A percentile compares a stretch with the other conserved stretches of the same genome.
These are phyloP conservation scores for Silene uniflora DNA, from an alignment of 148 eudicot genomes.

Conservation along the genomic window DNA sequence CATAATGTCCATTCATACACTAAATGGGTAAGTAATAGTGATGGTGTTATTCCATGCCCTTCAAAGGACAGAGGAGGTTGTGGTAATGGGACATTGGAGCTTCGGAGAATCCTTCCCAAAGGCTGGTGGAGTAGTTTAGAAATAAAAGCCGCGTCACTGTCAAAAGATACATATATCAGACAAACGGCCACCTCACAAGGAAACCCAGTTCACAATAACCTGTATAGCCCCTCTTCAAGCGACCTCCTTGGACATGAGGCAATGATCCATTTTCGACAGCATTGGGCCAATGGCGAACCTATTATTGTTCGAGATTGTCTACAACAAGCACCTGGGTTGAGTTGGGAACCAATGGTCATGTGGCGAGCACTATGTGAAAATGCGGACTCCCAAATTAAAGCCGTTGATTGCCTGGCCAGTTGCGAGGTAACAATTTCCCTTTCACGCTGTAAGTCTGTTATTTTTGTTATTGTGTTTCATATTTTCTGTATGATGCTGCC, in stretches of 20 bases:
- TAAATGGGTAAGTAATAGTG: conserved; percentile 40
- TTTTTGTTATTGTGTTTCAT: neutral
- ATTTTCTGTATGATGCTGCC: neutral
- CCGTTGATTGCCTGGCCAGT: conserved; percentile 73
- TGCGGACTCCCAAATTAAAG: conserved; percentile 46
- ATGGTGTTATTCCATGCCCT: conserved; percentile 65
- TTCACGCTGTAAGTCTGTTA: neutral
- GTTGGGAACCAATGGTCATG: conserved; percentile 99
- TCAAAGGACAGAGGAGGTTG: conserved; percentile 77
- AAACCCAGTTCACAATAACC: conserved; percentile 31
- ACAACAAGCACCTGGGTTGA: conserved; percentile 58
- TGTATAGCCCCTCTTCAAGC: conserved; percentile 50
- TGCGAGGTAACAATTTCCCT: conserved; percentile 57
- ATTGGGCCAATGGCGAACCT: conserved; percentile 81
- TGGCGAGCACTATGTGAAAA: conserved; percentile 75
- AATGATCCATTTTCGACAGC: conserved; percentile 41
- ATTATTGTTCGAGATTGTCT: conserved; percentile 66
- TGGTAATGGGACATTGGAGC: conserved; percentile 49
- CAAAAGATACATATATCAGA: conserved; percentile 11
- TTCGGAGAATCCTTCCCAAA: conserved; percentile 56
- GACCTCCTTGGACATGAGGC: conserved; percentile 34
- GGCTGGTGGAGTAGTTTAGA: conserved; percentile 51
- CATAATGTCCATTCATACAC: neutral
- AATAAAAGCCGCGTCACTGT: conserved; percentile 35
- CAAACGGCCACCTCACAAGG: conserved; percentile 36